Conservation (phyloP, 352 stramenopile genomes). For the Phytopythium litorale region DNA sequence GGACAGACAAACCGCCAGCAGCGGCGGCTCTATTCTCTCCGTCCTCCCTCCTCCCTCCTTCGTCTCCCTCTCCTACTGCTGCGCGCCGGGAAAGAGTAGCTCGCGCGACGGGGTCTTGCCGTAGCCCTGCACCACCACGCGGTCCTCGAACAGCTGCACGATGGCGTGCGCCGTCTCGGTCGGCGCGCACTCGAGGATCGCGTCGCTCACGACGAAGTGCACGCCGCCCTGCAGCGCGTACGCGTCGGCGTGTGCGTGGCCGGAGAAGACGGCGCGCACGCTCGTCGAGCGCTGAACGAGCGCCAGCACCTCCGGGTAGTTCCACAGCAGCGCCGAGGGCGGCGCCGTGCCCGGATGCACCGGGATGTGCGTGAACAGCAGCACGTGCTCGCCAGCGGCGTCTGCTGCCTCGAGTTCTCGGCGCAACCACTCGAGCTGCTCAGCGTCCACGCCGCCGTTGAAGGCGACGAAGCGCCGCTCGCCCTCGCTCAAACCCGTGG, state of each 20-base stretch:
- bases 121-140: conserved; percentile 46
- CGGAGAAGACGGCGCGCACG: conserved; percentile 66
- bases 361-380: conserved; percentile 76
- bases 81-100: conserved; percentile 27
- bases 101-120: conserved; percentile 59
- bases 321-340: conserved; percentile 63
- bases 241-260: conserved; percentile 61
- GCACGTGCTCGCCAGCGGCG: conserved; percentile 35
- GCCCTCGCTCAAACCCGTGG: conserved; percentile 33
- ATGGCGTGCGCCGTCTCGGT: conserved; percentile 55
- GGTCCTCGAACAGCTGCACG: conserved; percentile 53
- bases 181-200: conserved; percentile 62
- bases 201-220: conserved; percentile 68
- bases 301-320: conserved; percentile 64
- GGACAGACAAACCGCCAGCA: background rate
- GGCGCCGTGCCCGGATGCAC: conserved; percentile 41
- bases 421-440: conserved; percentile 60
- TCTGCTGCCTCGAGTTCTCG: conserved; percentile 26
- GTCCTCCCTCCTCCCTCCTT: background rate
- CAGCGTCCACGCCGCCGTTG: conserved; percentile 61
- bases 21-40: background rate
- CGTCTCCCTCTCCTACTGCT: background rate
- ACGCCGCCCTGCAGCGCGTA: conserved; percentile 44
- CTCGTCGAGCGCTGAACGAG: conserved; percentile 36
- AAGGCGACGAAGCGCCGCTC: conserved; percentile 69